Evolutionary conservation across 108 stramenopile genomes (phyloP), one percentile per base, ranked within the genome.

Genomic region (Skeletonema grethae): DNA sequence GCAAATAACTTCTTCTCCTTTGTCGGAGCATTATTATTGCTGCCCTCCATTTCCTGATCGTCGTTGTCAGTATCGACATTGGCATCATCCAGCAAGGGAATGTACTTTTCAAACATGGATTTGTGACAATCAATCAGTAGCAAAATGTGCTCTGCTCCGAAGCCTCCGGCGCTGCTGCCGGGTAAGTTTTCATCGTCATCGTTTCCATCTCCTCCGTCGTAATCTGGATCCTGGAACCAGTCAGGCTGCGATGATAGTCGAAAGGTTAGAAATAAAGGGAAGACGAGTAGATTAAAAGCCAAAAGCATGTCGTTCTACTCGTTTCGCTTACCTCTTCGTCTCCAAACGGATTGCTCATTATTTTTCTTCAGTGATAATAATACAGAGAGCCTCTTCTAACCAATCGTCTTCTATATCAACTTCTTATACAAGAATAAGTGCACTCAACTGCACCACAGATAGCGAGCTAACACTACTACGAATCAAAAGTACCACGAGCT

Each of bases 141-240:
- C 46, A 90, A 34, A 3, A 84, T 79, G 66, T 90, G 87, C 61
- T 86, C 83, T 12, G 87, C 89, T 0, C 86, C 88, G 41, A 70
- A 74, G 43, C 45, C 29, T 3, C 38, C 9, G 7, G 43, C 65
- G 5, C 69, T 69, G 29, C 36, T 62, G 11, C 69, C 68, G 34
- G 59, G n/a, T 20, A 39, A 32, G 24, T 46, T 62, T 32, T 63
- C 64, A 57, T 66, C 64, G 20, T 74, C 58, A 57, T 64, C 57
- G 57, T 56, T 18, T n/a, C 11, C 22, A 28, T 57, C 55, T 20
- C 39, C 68, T 12, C 22, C 69, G 22, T 64, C 83, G 18, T 64
- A 58, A 20, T 65, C 41, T 29, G 73, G 76, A 28, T 65, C 45
- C 15, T 36, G 43, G 53, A 45, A 76, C 76, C 76, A 86, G 34